Percentiles rank a stretch among this genome's conserved stretches.
Evolutionary conservation across 164 flowering plant species (phyloP).

Genomic region (Piper longum): DNA sequence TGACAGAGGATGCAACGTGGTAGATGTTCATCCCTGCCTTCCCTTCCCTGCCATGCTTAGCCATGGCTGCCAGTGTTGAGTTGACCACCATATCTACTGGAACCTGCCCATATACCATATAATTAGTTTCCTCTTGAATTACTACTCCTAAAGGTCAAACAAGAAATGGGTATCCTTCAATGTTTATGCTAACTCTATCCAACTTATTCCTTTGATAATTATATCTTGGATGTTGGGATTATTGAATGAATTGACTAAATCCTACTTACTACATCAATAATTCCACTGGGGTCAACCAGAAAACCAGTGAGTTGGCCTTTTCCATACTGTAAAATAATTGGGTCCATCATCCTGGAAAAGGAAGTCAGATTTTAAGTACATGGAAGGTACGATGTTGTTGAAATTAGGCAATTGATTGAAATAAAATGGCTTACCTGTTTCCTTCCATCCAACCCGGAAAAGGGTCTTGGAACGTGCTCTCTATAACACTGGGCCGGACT

Average conservation of each 20-base stretch:
- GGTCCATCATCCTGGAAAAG: constrained; percentile 85
- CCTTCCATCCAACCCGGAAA: constrained; percentile 99
- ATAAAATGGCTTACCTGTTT: constrained; percentile 30
- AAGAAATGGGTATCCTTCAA: no score
- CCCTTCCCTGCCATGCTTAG: constrained; percentile 50
- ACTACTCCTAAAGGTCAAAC: no score
- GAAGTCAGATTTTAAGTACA: neutral
- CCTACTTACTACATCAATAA: constrained; percentile 72
- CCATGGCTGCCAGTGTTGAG: constrained; percentile 85
- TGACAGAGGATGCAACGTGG: constrained; percentile 79
- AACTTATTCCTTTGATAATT: no score
- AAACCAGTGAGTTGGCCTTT: constrained; percentile 89
- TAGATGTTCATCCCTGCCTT: constrained; percentile 45
- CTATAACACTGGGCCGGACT: constrained; percentile 79
- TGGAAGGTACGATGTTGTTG: neutral
- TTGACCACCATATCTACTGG: constrained; percentile 98
- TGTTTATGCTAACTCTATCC: no score
- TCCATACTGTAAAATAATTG: constrained; percentile 68
- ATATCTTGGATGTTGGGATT: no score
- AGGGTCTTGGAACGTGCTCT: constrained; percentile 72
- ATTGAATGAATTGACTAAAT: neutral
- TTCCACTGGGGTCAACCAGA: constrained; percentile 67
- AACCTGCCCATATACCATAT: constrained; percentile 23
- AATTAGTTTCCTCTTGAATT: no score
- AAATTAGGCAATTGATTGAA: neutral